Evolutionary conservation across 2,329 filamentous ascomycete genomes (phyloP).

Genomic region (Curvularia eragrostidis): DNA sequence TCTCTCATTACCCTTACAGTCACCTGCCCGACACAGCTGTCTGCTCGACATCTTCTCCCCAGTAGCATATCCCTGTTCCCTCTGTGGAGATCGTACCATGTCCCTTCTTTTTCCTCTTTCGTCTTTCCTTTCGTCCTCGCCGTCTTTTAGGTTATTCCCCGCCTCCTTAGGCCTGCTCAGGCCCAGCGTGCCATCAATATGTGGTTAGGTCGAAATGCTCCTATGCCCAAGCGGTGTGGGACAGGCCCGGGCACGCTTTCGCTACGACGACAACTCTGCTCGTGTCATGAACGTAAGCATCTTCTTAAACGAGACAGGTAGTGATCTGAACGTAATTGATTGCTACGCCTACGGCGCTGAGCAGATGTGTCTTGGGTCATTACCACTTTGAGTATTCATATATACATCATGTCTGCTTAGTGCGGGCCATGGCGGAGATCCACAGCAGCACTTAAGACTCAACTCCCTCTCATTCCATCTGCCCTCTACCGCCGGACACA

Average conservation of each 20-base stretch:
- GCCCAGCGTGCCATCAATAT: background rate
- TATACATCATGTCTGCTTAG: conserved; percentile 5
- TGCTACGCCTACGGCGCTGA: background rate
- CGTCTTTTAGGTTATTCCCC: background rate
- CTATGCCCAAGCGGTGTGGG: background rate
- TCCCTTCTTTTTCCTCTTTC: background rate
- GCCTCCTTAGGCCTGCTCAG: background rate
- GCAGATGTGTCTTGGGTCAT: background rate
- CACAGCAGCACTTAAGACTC: background rate
- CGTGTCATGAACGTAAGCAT: background rate
- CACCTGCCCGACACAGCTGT: no score
- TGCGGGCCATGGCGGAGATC: conserved; percentile 2
- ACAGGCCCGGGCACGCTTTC: background rate
- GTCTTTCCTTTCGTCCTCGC: background rate
- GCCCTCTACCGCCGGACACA: conserved; percentile 32
- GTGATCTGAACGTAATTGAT: background rate
- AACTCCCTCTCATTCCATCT: background rate
- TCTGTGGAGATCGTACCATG: background rate
- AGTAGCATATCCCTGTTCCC: background rate
- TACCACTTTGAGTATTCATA: conserved; percentile 5
- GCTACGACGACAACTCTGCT: background rate
- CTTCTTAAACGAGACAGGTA: background rate
- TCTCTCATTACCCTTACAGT: background rate
- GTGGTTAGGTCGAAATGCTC: background rate
- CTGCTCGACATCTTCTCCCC: background rate